Evolutionary conservation across 2,329 filamentous ascomycete species (phyloP), one percentile per base, ranked within the genome.

Genomic region (Fusarium musae): DNA sequence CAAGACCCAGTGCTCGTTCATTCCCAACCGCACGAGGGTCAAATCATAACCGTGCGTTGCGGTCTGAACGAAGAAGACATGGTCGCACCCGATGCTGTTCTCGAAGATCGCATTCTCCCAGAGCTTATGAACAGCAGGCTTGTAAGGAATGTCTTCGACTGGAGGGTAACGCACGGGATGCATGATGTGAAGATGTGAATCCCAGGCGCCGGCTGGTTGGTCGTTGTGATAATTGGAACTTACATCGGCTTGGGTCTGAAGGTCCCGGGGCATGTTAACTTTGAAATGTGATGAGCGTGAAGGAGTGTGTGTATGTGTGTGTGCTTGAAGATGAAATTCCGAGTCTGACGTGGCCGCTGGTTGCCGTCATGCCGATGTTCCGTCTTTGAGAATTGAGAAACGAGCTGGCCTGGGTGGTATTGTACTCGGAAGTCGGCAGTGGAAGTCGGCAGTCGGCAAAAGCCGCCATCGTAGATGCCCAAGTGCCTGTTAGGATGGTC

Each of bases 131-230:
- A 53, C 57, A n/a, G 28, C 10, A 3, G 46, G 57, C 17, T 39
- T 42, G 17, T 53, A 59, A 1, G 57, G 57, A 2, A 53, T 34
- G 11, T 16, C n/a, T 23, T 53, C 57, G 9, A 53, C 36, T 0
- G 57, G 21, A 21, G 44, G 36, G 23, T 53, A 53, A 15, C 57
- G 57, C 17, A 34, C 36, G 7, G 57, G 57, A 12, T 59, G 44
- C 57, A 59, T 59, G 12, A 59, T 59, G 32, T 59, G 57, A 40
- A 59, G 57, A 21, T 59, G 57, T 11, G 57, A 59, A 36, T 59
- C 44, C 26, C 57, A 59, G 1, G 44, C 44, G 21, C 57, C 44
- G 0, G 19, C 16, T 2, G 57, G 44, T 30, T 12, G 3, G 30
- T 30, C 30, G 30, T 30, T 30, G 30, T 10, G 30, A 30, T 30